Evolutionary conservation across 768 basidiomycete genomes (phyloP).

Genomic region (button mushroom (Agaricus bisporus)): DNA sequence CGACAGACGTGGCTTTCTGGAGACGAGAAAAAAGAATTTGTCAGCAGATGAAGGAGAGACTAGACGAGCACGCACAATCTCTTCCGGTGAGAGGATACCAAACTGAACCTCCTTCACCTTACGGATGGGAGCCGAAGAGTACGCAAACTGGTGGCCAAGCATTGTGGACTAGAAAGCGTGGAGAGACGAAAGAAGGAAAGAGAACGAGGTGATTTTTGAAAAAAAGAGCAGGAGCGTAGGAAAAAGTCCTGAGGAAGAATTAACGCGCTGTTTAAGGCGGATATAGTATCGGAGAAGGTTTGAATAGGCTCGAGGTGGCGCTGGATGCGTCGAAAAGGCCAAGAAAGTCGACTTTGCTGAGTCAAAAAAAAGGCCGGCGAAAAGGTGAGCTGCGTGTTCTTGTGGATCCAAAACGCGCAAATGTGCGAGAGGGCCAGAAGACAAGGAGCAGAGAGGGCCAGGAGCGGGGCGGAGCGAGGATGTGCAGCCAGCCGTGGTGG

Average conservation of each 20-base stretch:
- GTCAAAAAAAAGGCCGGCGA: slow-evolving; percentile 22
- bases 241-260: slow-evolving; percentile 24
- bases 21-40: slow-evolving; percentile 15
- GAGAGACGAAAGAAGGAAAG: slow-evolving; percentile 11
- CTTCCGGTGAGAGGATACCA: slow-evolving; percentile 97
- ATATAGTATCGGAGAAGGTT: slow-evolving; percentile 19
- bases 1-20: slow-evolving; percentile 98
- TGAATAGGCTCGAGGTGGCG: slow-evolving; percentile 23
- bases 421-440: slow-evolving; percentile 14
- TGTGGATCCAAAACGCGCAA: slow-evolving; percentile 13
- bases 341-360: slow-evolving; percentile 22
- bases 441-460: no score
- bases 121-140: slow-evolving; percentile 89
- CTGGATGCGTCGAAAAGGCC: slow-evolving; percentile 23
- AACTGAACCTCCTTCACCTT: slow-evolving; percentile 98
- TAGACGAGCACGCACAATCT: slow-evolving; percentile 66
- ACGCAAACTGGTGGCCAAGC: slow-evolving; percentile 88
- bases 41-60: slow-evolving; percentile 7
- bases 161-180: slow-evolving; percentile 35
- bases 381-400: slow-evolving; percentile 21
- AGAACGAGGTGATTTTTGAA: slow-evolving; percentile 8
- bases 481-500: background rate
- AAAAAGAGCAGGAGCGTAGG: slow-evolving; percentile 14
- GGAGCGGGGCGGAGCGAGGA: no score
- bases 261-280: slow-evolving; percentile 21